A percentile compares a stretch with the other conserved stretches of the same genome.
Evolutionary conservation across 228 moss, liverwort and hornwort genomes (phyloP).

Genomic region (Sphagnum fallax): DNA sequence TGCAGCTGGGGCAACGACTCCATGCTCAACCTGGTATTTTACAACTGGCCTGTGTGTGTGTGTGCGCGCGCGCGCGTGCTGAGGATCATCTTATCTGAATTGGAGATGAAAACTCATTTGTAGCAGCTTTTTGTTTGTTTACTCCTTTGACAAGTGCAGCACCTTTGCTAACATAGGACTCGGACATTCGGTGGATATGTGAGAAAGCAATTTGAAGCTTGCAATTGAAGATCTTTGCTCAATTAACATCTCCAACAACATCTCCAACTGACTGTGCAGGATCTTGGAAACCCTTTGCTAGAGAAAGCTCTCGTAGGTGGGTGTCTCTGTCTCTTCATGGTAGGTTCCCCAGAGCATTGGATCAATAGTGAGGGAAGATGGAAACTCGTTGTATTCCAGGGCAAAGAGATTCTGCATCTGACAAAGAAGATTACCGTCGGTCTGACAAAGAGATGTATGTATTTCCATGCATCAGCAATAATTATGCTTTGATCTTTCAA

Average conservation of each 20-base stretch:
- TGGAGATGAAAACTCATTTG: too few species aligned
- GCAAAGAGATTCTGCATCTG: background rate
- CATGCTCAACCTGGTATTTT: constrained; percentile 62
- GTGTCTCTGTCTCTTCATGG: background rate
- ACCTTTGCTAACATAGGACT: too few species aligned
- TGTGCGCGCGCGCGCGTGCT: too few species aligned
- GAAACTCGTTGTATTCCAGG: too few species aligned
- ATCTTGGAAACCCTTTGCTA: constrained; percentile 7
- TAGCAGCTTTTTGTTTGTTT: too few species aligned
- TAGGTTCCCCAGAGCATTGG: background rate
- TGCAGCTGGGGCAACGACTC: constrained; percentile 72
- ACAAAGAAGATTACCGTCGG: background rate
- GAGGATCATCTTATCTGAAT: too few species aligned
- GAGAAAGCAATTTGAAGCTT: too few species aligned
- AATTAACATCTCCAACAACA: too few species aligned
- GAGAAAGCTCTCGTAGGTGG: constrained; percentile 6
- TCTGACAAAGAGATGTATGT: background rate
- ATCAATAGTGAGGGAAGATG: background rate
- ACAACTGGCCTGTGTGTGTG: too few species aligned
- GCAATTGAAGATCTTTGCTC: too few species aligned
- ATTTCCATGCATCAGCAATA: background rate
- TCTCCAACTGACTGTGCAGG: background rate
- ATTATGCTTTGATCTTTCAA: background rate
- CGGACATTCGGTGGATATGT: too few species aligned
- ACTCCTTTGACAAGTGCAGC: too few species aligned